phyloP scores from a whole-genome alignment of 495 filamentous ascomycete species.

The Achaetomiella virescens region DNA sequence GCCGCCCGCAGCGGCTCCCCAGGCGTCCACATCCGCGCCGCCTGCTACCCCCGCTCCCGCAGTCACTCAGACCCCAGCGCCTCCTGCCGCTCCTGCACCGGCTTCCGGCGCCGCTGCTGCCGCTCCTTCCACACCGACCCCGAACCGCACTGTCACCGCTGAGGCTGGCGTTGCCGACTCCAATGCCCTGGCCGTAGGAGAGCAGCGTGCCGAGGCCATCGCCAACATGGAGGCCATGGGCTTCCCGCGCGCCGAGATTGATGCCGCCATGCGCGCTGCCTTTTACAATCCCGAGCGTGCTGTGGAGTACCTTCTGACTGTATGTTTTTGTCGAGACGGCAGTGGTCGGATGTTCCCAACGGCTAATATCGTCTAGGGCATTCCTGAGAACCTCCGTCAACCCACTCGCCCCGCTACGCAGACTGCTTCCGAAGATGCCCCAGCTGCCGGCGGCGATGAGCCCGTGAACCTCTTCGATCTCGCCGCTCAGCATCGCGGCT shows the following conservation, averaged over 20 bases:
- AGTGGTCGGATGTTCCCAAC: not conserved
- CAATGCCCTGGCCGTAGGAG: slow-evolving; percentile 76
- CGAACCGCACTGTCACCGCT: slow-evolving; percentile 39
- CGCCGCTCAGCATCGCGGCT: slow-evolving; percentile 61
- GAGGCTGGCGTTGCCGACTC: slow-evolving; percentile 41
- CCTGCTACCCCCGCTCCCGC: slow-evolving; percentile 67
- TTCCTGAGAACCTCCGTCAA: slow-evolving; percentile 70
- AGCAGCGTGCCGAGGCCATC: slow-evolving; percentile 76
- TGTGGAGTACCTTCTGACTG: slow-evolving; percentile 87
- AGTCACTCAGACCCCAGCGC: slow-evolving; percentile 51
- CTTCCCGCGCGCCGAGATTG: slow-evolving; percentile 77
- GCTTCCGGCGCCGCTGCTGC: slow-evolving; percentile 51
- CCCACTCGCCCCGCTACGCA: slow-evolving; percentile 45
- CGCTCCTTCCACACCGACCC: slow-evolving; percentile 63
- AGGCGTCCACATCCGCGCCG: slow-evolving; percentile 45
- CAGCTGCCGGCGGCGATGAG: slow-evolving; percentile 42
- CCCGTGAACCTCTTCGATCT: slow-evolving; percentile 92
- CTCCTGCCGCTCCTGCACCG: slow-evolving; percentile 53
- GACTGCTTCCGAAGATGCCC: slow-evolving; percentile 25
- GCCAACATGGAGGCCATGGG: slow-evolving; percentile 97
- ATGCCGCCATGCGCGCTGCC: slow-evolving; percentile 89
- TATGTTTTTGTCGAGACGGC: slow-evolving; percentile 41
- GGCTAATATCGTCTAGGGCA: slow-evolving; percentile 55
- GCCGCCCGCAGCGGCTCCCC: slow-evolving; percentile 58
- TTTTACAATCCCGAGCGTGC: slow-evolving; percentile 96